Conservation (phyloP, 352 stramenopile genomes). For the Blastocystis sp. region DNA sequence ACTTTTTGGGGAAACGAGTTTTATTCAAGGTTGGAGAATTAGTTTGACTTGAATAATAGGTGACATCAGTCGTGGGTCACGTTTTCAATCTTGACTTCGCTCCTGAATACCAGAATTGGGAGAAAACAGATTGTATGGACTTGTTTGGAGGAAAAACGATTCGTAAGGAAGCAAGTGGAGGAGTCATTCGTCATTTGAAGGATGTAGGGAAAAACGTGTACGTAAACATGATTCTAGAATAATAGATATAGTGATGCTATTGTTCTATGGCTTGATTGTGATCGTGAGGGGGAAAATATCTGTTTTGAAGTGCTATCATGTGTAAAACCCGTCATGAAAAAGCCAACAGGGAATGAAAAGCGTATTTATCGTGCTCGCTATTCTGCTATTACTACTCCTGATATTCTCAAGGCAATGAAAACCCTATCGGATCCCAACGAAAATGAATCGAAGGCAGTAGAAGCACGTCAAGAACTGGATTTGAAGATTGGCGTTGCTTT, state of each 20-base stretch:
- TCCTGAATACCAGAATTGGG: constrained; percentile 74
- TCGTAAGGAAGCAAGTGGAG: constrained; percentile 71
- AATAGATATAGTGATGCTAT: constrained; percentile 73
- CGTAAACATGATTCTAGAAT: constrained; percentile 71
- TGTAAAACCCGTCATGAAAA: constrained; percentile 77
- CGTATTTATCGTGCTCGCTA: constrained; percentile 75
- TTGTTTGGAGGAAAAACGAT: constrained; percentile 73
- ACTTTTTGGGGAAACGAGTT: constrained; percentile 71
- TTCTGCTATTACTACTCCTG: constrained; percentile 74
- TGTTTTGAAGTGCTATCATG: constrained; percentile 84
- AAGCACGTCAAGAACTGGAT: constrained; percentile 82
- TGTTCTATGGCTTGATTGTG: constrained; percentile 86
- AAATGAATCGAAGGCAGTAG: constrained; percentile 78
- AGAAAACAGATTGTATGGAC: constrained; percentile 73
- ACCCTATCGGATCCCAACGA: constrained; percentile 77
- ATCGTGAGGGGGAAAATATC: constrained; percentile 86
- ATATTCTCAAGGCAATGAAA: constrained; percentile 75
- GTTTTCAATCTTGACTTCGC: constrained; percentile 77
- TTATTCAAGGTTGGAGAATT: constrained; percentile 69
- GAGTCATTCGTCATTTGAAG: constrained; percentile 60
- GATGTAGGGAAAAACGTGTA: constrained; percentile 70
- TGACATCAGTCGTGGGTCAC: constrained; percentile 77
- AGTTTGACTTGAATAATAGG: constrained; percentile 67
- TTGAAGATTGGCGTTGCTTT: constrained; percentile 84
- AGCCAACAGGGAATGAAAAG: constrained; percentile 65